Conservation (phyloP, 2,329 filamentous ascomycete genomes). For the Aspergillus pseudoglaucus region DNA sequence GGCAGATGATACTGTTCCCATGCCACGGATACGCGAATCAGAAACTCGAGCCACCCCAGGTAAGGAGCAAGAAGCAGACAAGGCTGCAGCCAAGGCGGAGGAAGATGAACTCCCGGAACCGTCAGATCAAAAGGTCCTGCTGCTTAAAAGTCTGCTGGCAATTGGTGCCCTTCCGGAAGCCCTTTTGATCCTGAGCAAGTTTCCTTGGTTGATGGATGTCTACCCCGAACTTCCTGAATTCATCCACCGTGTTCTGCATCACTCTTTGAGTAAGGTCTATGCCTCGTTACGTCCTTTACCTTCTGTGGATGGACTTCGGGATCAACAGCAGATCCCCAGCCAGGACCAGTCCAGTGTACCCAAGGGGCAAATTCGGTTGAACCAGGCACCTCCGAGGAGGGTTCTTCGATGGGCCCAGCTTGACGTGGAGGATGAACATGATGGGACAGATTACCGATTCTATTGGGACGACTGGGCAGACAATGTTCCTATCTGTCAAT, state of each 20-base stretch:
- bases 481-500: conserved; percentile 85
- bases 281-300: conserved; percentile 44
- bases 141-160: conserved; percentile 78
- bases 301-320: conserved; percentile 37
- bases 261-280: conserved; percentile 73
- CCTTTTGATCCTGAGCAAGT: conserved; percentile 83
- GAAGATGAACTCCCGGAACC: conserved; percentile 60
- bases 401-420: conserved; percentile 76
- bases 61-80: conserved; percentile 47
- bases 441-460: conserved; percentile 73
- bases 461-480: conserved; percentile 98
- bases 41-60: conserved; percentile 45
- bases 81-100: conserved; percentile 31
- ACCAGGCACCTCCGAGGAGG: conserved; percentile 56
- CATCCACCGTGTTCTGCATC: conserved; percentile 77
- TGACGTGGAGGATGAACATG: conserved; percentile 68
- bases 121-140: conserved; percentile 76
- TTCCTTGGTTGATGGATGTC: conserved; percentile 84
- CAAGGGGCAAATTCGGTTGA: conserved; percentile 62
- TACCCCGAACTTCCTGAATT: conserved; percentile 74
- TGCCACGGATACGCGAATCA: conserved; percentile 46
- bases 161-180: conserved; percentile 92
- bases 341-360: conserved; percentile 61
- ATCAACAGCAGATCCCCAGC: conserved; percentile 46
- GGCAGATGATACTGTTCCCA: conserved; percentile 66